Evolutionary conservation across 2,329 filamentous ascomycete genomes (phyloP).

Genomic region (Ceratocystis cacaofunesta): DNA sequence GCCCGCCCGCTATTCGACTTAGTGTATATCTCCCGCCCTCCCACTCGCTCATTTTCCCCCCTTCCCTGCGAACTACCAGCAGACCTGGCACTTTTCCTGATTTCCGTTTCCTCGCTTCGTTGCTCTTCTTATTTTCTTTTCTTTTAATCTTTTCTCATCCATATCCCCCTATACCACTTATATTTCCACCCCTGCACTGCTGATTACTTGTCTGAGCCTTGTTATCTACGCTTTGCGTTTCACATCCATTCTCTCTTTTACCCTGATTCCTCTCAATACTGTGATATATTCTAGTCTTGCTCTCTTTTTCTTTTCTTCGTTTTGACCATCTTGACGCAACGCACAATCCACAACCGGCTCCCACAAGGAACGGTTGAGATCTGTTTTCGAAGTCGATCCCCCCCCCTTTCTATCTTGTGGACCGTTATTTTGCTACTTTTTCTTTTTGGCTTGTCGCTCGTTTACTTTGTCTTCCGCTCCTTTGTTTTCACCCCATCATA

Average conservation of each 20-base stretch:
- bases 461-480: neutral
- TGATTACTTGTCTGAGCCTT: neutral
- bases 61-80: neutral
- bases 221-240: neutral
- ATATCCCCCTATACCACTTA: conserved; percentile 5
- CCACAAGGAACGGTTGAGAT: conserved; percentile 1
- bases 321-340: neutral
- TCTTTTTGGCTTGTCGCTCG: neutral
- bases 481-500: neutral
- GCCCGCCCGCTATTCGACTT: conserved; percentile 2
- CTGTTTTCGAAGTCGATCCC: conserved; percentile 6
- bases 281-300: conserved; percentile 1
- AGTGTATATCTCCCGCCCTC: conserved; percentile 6
- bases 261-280: neutral
- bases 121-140: neutral
- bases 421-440: neutral
- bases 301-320: neutral
- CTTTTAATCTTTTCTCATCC: neutral
- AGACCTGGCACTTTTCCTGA: neutral
- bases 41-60: conserved; percentile 3
- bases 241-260: neutral
- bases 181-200: neutral
- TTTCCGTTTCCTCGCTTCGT: neutral
- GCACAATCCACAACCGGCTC: conserved; percentile 1
- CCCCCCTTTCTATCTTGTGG: neutral